Percentiles rank a stretch among this genome's conserved stretches.
These are phyloP conservation scores for Scleromitrula shiraiana DNA, from an alignment of 2,329 filamentous ascomycete species.

Conservation along the genomic window DNA sequence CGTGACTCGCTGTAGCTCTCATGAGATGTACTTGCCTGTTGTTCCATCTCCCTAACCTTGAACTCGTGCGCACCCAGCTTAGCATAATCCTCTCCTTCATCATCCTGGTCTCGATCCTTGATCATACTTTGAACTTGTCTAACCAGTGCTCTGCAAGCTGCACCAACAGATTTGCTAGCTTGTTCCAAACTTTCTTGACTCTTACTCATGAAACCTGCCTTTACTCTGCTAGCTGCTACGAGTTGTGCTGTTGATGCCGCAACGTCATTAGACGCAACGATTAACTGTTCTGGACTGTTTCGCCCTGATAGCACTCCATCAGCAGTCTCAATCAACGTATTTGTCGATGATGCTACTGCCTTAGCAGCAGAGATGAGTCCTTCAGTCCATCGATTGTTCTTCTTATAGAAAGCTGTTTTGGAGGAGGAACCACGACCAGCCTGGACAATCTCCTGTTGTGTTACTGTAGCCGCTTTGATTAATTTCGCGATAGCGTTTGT, in stretches of 20 bases:
- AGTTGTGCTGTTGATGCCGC: conserved; percentile 94
- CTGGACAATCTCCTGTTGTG: conserved; percentile 93
- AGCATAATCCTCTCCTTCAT: conserved; percentile 79
- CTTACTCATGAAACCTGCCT: conserved; percentile 97
- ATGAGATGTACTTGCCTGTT: conserved; percentile 87
- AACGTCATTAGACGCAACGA: conserved; percentile 95
- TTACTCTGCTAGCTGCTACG: conserved; percentile 89
- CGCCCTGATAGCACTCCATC: conserved; percentile 89
- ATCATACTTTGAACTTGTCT: conserved; percentile 94
- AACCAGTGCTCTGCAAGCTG: conserved; percentile 79
- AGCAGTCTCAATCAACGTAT: conserved; percentile 94
- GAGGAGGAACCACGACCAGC: conserved; percentile 84
- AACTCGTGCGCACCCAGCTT: conserved; percentile 91
- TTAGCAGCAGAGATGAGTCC: conserved; percentile 96
- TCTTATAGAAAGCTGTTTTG: conserved; percentile 95
- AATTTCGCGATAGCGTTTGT: conserved; percentile 89
- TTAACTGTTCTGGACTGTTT: conserved; percentile 92
- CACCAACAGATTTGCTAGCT: conserved; percentile 86
- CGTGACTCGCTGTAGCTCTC: too few relatives aligned
- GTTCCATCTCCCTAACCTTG: conserved; percentile 98
- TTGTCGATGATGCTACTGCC: conserved; percentile 87
- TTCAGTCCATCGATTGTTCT: conserved; percentile 99
- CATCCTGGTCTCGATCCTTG: conserved; percentile 72
- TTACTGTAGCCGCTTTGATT: conserved; percentile 88
- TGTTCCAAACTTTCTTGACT: conserved; percentile 86